Evolutionary conservation across 148 eudicot genomes (phyloP).

Genomic region (Dysphania ambrosioides): DNA sequence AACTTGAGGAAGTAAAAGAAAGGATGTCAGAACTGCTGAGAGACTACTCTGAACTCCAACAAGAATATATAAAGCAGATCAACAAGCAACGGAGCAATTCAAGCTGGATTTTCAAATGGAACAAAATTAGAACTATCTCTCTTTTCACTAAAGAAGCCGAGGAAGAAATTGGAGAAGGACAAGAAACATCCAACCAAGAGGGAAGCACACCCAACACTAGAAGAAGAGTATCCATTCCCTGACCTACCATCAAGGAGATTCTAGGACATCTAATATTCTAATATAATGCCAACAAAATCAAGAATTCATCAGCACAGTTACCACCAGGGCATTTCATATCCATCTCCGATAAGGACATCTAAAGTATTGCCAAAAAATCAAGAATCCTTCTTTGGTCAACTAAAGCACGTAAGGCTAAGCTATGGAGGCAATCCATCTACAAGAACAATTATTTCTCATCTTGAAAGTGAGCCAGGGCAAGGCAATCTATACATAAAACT

Average conservation of each 20-base stretch:
- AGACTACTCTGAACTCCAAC: constrained; percentile 51
- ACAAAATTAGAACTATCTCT: constrained; percentile 40
- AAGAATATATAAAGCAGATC: constrained; percentile 41
- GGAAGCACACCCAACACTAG: constrained; percentile 22
- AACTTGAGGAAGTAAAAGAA: constrained; percentile 50
- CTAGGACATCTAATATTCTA: background rate
- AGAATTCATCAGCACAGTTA: background rate
- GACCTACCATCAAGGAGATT: constrained; percentile 4
- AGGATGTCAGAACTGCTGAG: constrained; percentile 54
- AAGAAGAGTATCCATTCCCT: constrained; percentile 44
- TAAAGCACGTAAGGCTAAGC: background rate
- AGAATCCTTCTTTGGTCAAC: background rate
- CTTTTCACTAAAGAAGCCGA: constrained; percentile 38
- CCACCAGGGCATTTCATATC: too few species aligned
- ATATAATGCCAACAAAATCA: background rate
- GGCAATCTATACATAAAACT: background rate
- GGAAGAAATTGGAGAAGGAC: constrained; percentile 31
- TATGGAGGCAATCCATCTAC: background rate
- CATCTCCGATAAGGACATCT: too few species aligned
- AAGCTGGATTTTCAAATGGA: constrained; percentile 54
- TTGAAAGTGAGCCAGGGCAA: background rate
- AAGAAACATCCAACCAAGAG: constrained; percentile 18
- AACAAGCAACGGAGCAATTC: constrained; percentile 38
- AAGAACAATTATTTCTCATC: background rate
- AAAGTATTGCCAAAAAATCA: too few species aligned